Percentiles rank a stretch among this genome's conserved stretches.
These are phyloP conservation scores for Suhomyces ambrosiae DNA, from an alignment of 1,139 yeast genomes.

Conservation along the genomic window DNA sequence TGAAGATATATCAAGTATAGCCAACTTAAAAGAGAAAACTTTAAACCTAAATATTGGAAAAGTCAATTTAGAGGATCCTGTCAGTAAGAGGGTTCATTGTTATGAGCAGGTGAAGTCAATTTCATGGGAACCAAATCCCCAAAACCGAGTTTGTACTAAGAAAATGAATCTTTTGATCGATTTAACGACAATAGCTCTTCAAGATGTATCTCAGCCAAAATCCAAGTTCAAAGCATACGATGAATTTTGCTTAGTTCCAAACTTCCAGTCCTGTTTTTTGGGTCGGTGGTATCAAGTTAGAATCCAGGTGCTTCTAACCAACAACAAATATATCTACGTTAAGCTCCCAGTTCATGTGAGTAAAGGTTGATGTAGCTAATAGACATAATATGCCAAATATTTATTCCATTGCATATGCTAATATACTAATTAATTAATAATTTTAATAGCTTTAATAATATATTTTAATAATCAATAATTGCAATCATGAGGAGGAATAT, in stretches of 20 bases:
- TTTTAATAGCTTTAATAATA: no score
- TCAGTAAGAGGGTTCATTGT: background rate
- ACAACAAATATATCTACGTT: constrained; percentile 21
- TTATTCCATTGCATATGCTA: no score
- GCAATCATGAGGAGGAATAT: no score
- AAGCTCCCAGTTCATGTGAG: constrained; percentile 22
- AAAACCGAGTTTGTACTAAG: constrained; percentile 2
- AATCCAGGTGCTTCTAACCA: constrained; percentile 20
- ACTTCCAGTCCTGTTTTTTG: constrained; percentile 27
- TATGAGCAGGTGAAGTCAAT: background rate
- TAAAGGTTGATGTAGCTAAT: background rate
- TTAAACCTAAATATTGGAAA: constrained; percentile 28
- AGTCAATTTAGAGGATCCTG: constrained; percentile 4
- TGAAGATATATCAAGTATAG: constrained; percentile 35
- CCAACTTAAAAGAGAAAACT: constrained; percentile 30
- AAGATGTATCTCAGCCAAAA: constrained; percentile 2
- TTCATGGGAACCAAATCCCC: constrained; percentile 11
- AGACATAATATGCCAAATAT: background rate
- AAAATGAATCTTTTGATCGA: constrained; percentile 12
- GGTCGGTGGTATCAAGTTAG: constrained; percentile 25
- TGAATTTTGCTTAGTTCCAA: constrained; percentile 25
- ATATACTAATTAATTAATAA: no score
- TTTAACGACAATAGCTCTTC: constrained; percentile 8
- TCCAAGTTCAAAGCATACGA: constrained; percentile 17
- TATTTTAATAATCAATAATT: no score